Percentiles rank a stretch among this genome's conserved stretches.
These are phyloP conservation scores for Zasmidium angulare DNA, from an alignment of 2,329 filamentous ascomycete genomes.

Conservation along the genomic window DNA sequence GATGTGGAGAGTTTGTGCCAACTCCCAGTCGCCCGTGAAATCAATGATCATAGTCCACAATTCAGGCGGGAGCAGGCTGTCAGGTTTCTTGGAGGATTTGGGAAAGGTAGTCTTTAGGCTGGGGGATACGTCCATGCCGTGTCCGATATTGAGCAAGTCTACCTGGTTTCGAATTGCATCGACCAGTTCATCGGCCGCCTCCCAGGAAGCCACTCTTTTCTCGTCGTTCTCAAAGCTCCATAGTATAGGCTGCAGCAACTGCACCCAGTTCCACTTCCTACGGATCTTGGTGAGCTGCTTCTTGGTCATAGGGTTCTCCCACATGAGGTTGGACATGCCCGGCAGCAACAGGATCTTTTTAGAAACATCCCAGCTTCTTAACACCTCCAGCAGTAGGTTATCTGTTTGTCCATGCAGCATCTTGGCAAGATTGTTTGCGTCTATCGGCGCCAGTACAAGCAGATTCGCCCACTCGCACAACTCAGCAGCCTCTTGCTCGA, in stretches of 20 bases:
- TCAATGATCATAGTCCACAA: constrained; percentile 89
- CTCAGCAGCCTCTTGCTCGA: constrained; percentile 55
- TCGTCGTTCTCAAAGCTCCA: constrained; percentile 67
- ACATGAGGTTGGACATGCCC: constrained; percentile 85
- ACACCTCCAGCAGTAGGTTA: constrained; percentile 74
- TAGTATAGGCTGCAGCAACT: constrained; percentile 75
- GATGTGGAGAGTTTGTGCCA: constrained; percentile 76
- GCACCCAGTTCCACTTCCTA: constrained; percentile 83
- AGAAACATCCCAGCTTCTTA: constrained; percentile 82
- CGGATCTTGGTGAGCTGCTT: constrained; percentile 82
- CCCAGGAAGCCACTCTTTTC: constrained; percentile 53
- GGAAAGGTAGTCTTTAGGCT: constrained; percentile 36
- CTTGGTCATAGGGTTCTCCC: constrained; percentile 86
- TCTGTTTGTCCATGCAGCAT: constrained; percentile 85
- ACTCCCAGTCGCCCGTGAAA: constrained; percentile 84
- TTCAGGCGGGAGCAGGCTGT: constrained; percentile 68
- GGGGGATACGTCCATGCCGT: constrained; percentile 60
- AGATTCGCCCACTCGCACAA: constrained; percentile 86
- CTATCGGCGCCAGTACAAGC: constrained; percentile 78
- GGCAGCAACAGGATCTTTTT: constrained; percentile 85
- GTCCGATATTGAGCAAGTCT: constrained; percentile 70
- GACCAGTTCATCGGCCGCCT: constrained; percentile 67
- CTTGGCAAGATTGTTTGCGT: constrained; percentile 79
- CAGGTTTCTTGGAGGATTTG: constrained; percentile 23
- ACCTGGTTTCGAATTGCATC: constrained; percentile 75